Conservation (phyloP, 805 yeast genomes). For the Komagataella phaffii region DNA sequence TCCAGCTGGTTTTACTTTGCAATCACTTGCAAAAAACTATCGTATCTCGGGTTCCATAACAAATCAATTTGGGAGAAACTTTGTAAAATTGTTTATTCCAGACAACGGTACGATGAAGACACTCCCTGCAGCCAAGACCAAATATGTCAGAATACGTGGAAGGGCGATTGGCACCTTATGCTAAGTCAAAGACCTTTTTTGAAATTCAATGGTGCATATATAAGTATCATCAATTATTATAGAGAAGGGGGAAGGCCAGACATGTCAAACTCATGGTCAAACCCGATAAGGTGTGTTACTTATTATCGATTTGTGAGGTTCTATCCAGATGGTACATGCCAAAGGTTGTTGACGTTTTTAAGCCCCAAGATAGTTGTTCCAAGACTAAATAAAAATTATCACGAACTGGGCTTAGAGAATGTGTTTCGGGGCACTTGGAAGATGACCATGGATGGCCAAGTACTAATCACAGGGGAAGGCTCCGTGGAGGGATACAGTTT, state of each 20-base stretch:
- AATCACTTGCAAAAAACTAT: constrained; percentile 41
- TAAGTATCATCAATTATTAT: constrained; percentile 72
- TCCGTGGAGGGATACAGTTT: constrained; percentile 48
- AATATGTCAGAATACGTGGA: constrained; percentile 26
- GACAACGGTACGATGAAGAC: constrained; percentile 37
- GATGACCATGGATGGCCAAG: constrained; percentile 35
- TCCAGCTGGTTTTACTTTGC: constrained; percentile 56
- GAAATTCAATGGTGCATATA: constrained; percentile 73
- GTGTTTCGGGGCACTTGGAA: constrained; percentile 44
- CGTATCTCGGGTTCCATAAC: constrained; percentile 42
- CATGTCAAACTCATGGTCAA: constrained; percentile 50
- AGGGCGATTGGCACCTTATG: constrained; percentile 36
- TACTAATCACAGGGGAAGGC: constrained; percentile 42
- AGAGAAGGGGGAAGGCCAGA: constrained; percentile 71
- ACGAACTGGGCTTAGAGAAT: constrained; percentile 17
- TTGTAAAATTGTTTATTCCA: constrained; percentile 36
- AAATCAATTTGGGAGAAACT: constrained; percentile 36
- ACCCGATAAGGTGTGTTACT: constrained; percentile 74
- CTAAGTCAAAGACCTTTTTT: constrained; percentile 56
- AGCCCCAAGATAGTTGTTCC: constrained; percentile 65
- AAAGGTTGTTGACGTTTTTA: constrained; percentile 53
- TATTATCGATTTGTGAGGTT: constrained; percentile 81
- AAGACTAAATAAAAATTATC: constrained; percentile 22
- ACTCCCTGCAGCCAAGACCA: constrained; percentile 16
- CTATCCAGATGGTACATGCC: constrained; percentile 62